Conservation (phyloP, 495 filamentous ascomycete species). For the Physcia stellaris region DNA sequence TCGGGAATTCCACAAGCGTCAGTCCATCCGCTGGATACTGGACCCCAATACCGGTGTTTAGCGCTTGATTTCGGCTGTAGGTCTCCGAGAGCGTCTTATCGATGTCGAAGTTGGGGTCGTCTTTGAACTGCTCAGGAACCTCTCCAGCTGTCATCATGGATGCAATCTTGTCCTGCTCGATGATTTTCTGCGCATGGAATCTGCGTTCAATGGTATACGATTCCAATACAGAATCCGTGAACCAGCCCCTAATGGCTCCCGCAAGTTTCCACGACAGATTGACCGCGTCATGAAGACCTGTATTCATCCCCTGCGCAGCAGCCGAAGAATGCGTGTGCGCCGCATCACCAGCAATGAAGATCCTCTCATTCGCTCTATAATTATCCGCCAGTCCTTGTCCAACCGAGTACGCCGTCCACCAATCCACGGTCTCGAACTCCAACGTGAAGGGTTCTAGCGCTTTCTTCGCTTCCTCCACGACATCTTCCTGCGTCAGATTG, state of each 20-base stretch:
- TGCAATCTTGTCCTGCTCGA: conserved; percentile 29
- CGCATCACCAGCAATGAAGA: conserved; percentile 39
- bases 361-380: conserved; percentile 25
- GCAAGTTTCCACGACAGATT: conserved; percentile 39
- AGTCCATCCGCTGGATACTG: conserved; percentile 2
- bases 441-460: conserved; percentile 32
- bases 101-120: conserved; percentile 3
- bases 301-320: conserved; percentile 41
- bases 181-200: conserved; percentile 26
- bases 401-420: conserved; percentile 46
- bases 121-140: conserved; percentile 5
- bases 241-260: conserved; percentile 24
- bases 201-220: conserved; percentile 29
- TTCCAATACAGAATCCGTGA: conserved; percentile 22
- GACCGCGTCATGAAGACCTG: conserved; percentile 38
- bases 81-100: conserved; percentile 2
- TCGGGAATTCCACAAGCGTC: too few species aligned
- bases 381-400: conserved; percentile 35
- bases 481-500: conserved; percentile 14
- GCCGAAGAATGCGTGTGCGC: conserved; percentile 36
- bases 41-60: conserved; percentile 10
- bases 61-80: neutral
- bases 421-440: conserved; percentile 33
- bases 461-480: conserved; percentile 28
- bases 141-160: conserved; percentile 5